Percentiles rank a stretch among this genome's conserved stretches.
phyloP scores from a whole-genome alignment of 805 yeast species.

The Metschnikowia henanensis region DNA sequence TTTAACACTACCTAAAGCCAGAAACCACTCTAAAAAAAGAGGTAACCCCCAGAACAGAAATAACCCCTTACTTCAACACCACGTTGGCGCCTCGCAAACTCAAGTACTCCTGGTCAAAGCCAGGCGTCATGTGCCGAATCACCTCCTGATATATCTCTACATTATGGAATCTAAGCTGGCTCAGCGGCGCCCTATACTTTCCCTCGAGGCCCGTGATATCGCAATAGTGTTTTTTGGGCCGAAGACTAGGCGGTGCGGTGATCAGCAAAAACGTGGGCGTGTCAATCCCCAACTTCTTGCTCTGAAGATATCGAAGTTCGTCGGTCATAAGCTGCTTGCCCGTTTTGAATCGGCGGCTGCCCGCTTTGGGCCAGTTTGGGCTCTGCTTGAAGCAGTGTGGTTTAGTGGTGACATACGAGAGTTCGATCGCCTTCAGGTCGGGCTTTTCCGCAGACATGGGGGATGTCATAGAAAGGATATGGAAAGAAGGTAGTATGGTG shows the following conservation, averaged over 20 bases:
- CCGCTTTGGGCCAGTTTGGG: conserved; percentile 46
- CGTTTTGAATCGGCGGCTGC: conserved; percentile 69
- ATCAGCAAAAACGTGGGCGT: conserved; percentile 69
- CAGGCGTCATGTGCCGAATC: conserved; percentile 79
- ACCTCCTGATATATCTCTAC: conserved; percentile 76
- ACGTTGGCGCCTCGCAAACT: conserved; percentile 88
- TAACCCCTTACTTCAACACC: conserved; percentile 58
- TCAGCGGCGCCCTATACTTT: conserved; percentile 70
- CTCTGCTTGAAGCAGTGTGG: conserved; percentile 58
- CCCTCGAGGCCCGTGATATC: conserved; percentile 91
- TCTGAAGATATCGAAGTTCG: conserved; percentile 65
- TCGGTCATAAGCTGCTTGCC: conserved; percentile 71
- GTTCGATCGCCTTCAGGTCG: conserved; percentile 22
- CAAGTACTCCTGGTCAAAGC: conserved; percentile 90
- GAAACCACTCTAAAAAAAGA: too few species aligned
- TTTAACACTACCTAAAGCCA: too few species aligned
- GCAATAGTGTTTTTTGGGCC: conserved; percentile 82
- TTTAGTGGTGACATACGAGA: conserved; percentile 40
- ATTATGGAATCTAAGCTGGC: conserved; percentile 75
- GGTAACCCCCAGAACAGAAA: too few species aligned
- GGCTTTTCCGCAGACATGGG: conserved; percentile 5
- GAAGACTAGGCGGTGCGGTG: conserved; percentile 84
- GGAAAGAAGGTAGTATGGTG: background rate
- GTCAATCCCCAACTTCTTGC: conserved; percentile 42
- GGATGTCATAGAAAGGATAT: background rate